Conservation (phyloP, 768 basidiomycete genomes). For the Scleroderma citrinum region DNA sequence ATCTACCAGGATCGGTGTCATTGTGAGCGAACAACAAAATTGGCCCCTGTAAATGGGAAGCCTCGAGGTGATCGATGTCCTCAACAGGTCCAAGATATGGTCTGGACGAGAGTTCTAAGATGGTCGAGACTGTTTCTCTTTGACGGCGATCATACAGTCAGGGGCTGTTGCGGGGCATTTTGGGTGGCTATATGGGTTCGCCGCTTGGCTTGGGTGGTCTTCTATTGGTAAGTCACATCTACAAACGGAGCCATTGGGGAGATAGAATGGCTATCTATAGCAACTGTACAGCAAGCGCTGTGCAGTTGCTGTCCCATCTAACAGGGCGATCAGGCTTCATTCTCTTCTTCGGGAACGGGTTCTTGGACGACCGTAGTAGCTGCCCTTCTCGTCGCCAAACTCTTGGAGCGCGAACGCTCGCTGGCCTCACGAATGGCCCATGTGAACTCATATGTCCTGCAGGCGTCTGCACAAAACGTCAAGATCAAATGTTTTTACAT, state of each 20-base stretch:
- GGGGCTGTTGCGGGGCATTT: neutral
- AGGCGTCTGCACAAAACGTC: conserved; percentile 53
- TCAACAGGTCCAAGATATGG: too few relatives aligned
- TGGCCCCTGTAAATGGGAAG: neutral
- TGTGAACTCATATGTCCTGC: conserved; percentile 83
- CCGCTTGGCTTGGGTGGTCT: too few relatives aligned
- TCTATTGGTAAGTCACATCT: neutral
- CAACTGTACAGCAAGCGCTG: neutral
- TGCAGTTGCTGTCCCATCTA: neutral
- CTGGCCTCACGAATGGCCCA: conserved; percentile 87
- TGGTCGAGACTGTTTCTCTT: neutral
- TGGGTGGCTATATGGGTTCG: too few relatives aligned
- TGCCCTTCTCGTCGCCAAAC: conserved; percentile 32
- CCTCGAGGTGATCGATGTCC: too few relatives aligned
- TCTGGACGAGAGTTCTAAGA: neutral
- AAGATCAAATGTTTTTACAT: neutral
- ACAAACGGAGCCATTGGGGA: neutral
- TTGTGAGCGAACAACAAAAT: neutral
- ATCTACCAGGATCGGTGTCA: neutral
- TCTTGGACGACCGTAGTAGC: conserved; percentile 22
- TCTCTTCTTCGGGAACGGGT: conserved; percentile 20
- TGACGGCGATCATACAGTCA: conserved; percentile 4
- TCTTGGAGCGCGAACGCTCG: conserved; percentile 55
- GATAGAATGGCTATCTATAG: neutral
- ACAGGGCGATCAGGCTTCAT: neutral